Evolutionary conservation across 331 rosid genomes (phyloP), one percentile per base, ranked within the genome.

Genomic region (Malus hybrid): DNA sequence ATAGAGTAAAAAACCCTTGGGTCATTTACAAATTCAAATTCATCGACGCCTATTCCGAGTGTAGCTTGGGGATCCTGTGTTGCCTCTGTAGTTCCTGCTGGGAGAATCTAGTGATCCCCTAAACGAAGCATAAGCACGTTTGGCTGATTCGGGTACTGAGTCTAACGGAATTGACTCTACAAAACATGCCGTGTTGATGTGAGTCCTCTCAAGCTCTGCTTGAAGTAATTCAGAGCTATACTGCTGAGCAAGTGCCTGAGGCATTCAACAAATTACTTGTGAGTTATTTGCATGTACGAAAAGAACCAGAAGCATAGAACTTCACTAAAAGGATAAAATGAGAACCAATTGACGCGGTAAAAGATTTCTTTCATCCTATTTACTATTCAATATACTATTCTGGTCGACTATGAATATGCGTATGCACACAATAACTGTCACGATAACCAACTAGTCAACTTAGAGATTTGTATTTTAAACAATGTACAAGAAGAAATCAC

Each of bases 161-260:
- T 89, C 96, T 81, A 92, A 82, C 29, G 97, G 93, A 83, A 83
- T 79, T 13, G 97, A 81, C 83, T 89, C 97, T 3, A 71, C 91
- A 73, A 95, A 95, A 84, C 99, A 95, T 34, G 99, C 97, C 9
- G 98, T 90, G 86, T 95, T 95, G 78, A 95, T 90, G 31, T 95
- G 97, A 42, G 99, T 95, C 81, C 98, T 85, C 87, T 92, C 99
- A 8, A 95, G 93, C 80, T 95, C 99, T 71, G 80, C 82, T 81
- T 90, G 93, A 76, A 95, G 96, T 48, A 95, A 84, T 79, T 95
- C 99, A 1, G 97, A 85, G 86, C 97, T 88, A 79, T 71, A 92
- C 79, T 92, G 97, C 87, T 95, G 99, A 11, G 99, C 97, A 67
- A 92, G 88, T 74, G 89, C 91, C 99, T 95, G 89, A 67, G 73